Base-by-base conservation (phyloP, 1,284 basidiomycete species). In the Wallemia hederae region DNA sequence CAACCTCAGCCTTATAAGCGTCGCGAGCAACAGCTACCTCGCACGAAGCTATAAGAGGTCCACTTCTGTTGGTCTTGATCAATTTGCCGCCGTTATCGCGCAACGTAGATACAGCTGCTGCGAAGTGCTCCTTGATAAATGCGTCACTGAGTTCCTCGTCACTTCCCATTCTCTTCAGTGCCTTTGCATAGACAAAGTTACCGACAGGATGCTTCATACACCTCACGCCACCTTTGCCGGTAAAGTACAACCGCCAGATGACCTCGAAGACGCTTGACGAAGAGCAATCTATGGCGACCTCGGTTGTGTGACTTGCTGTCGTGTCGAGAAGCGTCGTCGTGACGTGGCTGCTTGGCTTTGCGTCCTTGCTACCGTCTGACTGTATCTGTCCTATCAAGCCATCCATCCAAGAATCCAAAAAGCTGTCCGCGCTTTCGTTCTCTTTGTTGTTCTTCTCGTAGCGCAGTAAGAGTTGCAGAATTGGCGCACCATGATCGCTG, bases 181-280 rank as follows among this genome's bases (percentile, higher is more conserved):
- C 83, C 67, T 80, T 83, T 0, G 87, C 83, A 3, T 89, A 75
- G 19, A 92, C 87, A 66, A 88, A 96, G 68, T 94, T 94, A 24
- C 85, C 86, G 1, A 89, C 84, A 1, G 89, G 87, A 70, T 96
- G 90, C 24, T 64, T 64, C 14, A 76, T 72, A 2, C 83, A 79
- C 26, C 92, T 73, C 63, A 81, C 79, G 3, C 76, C 71, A 49
- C 91, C 72, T 65, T 82, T 85, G 24, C 79, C 70, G 24, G 72
- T 69, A 67, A 96, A 83, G 70, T 92, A 91, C 0, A 76, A 76
- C 2, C 70, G 67, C 88, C 89, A 94, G 2, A 94, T 67, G 0
- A 75, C 67, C 28, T 72, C 68, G 68, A 89, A 90, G 1, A 80
- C 75, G n/a, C 69, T 65, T 2, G 73, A 69, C 0, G 86, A 80